Base-by-base conservation (phyloP, 192 early-diverging fungal genomes). In the Chytriomyces hyalinus region DNA sequence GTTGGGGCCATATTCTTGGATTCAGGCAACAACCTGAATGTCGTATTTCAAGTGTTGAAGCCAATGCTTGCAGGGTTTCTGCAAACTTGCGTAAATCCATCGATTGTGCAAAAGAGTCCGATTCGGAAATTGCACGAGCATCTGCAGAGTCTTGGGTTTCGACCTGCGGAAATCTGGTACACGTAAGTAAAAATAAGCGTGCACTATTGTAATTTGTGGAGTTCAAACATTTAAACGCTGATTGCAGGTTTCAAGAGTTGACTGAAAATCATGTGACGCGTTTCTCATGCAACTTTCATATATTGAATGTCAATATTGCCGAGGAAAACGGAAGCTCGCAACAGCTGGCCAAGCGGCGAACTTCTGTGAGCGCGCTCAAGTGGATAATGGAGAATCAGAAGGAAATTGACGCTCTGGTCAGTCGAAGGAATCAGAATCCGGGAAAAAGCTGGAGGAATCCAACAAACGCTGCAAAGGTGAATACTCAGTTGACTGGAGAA, bases 1-100 rank as follows among this genome's bases (percentile, higher is more conserved):
- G 65, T 94, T 13, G 96, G 94, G 1, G 93, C 94, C 6, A 83
- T 94, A 13, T 93, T 92, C 72, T 86, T 97, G 17, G 95, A 98
- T 76, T 87, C 90, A 43, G 90, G 88, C 0, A 93, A 92, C 78
- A 79, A 91, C 74, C 62, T 92, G 64, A 83, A 79, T 0, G 47
- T 61, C 11, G 75, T 86, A 36, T 86, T 80, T 83, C 26, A 50
- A 45, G 83, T 82, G 15, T 71, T 86, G 46, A 81, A 78, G 68
- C 85, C 85, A 17, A n/a, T 86, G 22, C 70, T 86, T 70, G 69
- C 68, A 6, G 61, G 51, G 17, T 84, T 83, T 71, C 59, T 85
- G 70, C 62, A 65, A 17, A 47, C 60, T 11, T 80, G 71, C 71
- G 83, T 80, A 17, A 80, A 78, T 50, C 85, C 83, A 24, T 75